Evolutionary conservation across 768 basidiomycete species (phyloP).

Genomic region (Astraeus odoratus): DNA sequence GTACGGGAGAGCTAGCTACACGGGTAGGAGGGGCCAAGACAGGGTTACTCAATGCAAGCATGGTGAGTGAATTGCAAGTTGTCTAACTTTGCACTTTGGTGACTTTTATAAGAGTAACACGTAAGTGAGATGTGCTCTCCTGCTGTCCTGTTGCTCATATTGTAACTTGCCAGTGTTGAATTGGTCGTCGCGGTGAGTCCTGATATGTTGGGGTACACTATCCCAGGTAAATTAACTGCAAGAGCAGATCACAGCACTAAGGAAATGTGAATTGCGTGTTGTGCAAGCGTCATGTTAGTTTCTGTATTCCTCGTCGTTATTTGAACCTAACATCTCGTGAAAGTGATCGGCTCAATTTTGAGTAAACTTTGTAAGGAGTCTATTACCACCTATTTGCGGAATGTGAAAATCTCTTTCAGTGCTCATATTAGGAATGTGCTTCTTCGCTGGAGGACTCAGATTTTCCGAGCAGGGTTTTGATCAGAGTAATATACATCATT

Average conservation of each 20-base stretch:
- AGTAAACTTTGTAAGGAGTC: slow-evolving; percentile 57
- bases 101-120: slow-evolving; percentile 48
- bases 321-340: slow-evolving; percentile 4
- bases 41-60: slow-evolving; percentile 73
- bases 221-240: slow-evolving; percentile 1
- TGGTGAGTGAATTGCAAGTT: slow-evolving; percentile 40
- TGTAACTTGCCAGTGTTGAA: slow-evolving; percentile 37
- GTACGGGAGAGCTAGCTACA: slow-evolving; percentile 63
- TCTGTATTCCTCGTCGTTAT: not conserved
- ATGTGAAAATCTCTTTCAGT: slow-evolving; percentile 34
- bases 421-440: slow-evolving; percentile 84
- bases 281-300: slow-evolving; percentile 73
- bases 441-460: slow-evolving; percentile 75
- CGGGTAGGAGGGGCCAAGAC: slow-evolving; percentile 73
- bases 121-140: slow-evolving; percentile 34
- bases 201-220: not conserved
- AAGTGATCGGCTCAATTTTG: slow-evolving; percentile 80
- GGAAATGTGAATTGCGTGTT: slow-evolving; percentile 73
- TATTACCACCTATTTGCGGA: not conserved
- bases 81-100: not conserved
- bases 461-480: slow-evolving; percentile 80
- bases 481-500: slow-evolving; percentile 42
- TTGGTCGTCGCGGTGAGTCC: slow-evolving; percentile 64
- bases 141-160: slow-evolving; percentile 1
- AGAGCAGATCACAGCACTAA: slow-evolving; percentile 64